A percentile compares a stretch with the other conserved stretches of the same genome.
These are phyloP conservation scores for Aureobasidium musti DNA, from an alignment of 2,329 filamentous ascomycete genomes.

Conservation along the genomic window DNA sequence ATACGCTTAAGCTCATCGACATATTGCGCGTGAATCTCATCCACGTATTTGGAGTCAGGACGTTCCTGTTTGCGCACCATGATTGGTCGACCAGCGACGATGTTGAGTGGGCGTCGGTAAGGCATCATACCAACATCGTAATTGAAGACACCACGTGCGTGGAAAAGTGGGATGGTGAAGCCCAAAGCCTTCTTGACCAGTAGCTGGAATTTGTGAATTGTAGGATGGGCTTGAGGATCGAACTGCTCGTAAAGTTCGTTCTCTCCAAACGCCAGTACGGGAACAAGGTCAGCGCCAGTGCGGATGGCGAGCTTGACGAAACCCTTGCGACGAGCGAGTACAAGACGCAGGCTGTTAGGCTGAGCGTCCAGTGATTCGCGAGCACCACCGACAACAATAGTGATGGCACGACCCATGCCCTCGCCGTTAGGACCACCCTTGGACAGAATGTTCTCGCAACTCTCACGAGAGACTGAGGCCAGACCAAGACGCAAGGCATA, in stretches of 20 bases:
- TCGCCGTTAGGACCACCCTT: constrained; percentile 74
- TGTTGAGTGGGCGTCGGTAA: constrained; percentile 81
- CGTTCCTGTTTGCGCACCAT: constrained; percentile 63
- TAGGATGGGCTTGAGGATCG: constrained; percentile 71
- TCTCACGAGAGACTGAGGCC: constrained; percentile 85
- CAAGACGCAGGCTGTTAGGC: constrained; percentile 72
- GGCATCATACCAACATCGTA: constrained; percentile 97
- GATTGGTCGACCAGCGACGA: constrained; percentile 85
- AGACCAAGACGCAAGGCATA: constrained; percentile 89
- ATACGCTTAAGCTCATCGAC: constrained; percentile 70
- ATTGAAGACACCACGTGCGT: constrained; percentile 88
- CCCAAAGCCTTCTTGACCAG: constrained; percentile 82
- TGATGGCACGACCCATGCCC: constrained; percentile 93
- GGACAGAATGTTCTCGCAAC: constrained; percentile 82
- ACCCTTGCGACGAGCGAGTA: constrained; percentile 81
- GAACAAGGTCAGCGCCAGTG: constrained; percentile 90
- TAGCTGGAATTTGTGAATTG: constrained; percentile 79
- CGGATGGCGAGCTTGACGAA: constrained; percentile 93
- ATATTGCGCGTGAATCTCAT: constrained; percentile 77
- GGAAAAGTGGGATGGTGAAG: constrained; percentile 88
- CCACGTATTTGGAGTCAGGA: constrained; percentile 73
- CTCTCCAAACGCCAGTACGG: constrained; percentile 89
- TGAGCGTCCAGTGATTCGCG: constrained; percentile 87
- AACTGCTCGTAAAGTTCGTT: constrained; percentile 96
- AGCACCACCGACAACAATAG: constrained; percentile 91